Evolutionary conservation across 768 basidiomycete species (phyloP).

Genomic region (Phylloporus sp.): DNA sequence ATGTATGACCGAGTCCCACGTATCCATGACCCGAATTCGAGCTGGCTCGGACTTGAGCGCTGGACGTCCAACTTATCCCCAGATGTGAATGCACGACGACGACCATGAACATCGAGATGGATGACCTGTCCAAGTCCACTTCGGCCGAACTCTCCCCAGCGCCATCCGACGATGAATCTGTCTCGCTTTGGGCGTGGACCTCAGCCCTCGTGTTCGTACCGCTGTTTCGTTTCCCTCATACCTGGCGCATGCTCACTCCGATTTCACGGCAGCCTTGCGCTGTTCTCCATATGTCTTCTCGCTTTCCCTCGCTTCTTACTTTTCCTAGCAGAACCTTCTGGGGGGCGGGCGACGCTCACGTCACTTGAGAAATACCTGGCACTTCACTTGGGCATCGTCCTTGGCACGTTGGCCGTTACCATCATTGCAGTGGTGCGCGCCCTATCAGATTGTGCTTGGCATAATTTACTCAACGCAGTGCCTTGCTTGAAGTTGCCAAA

Average conservation of each 20-base stretch:
- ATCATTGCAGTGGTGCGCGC: conserved; percentile 52
- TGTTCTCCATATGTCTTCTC: conserved; percentile 36
- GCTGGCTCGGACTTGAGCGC: no score
- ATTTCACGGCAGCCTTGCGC: conserved; percentile 27
- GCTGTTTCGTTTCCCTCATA: background rate
- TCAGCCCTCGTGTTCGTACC: conserved; percentile 30
- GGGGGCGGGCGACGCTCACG: conserved; percentile 45
- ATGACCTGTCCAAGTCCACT: background rate
- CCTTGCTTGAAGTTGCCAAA: conserved; percentile 39
- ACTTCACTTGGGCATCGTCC: conserved; percentile 58
- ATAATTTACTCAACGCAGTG: conserved; percentile 1
- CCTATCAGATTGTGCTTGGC: conserved; percentile 1
- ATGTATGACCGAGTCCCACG: no score
- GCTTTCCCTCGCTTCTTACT: conserved; percentile 62
- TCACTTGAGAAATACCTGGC: conserved; percentile 66
- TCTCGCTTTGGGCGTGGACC: conserved; percentile 37
- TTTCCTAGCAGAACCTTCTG: conserved; percentile 53
- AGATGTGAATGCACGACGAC: no score
- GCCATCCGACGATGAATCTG: conserved; percentile 23
- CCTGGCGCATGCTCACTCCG: background rate
- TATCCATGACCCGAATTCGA: no score
- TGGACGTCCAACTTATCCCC: no score
- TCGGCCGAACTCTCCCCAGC: no score
- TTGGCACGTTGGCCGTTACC: conserved; percentile 50
- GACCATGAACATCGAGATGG: no score